Evolutionary conservation across 768 basidiomycete genomes (phyloP), one percentile per base, ranked within the genome.

Genomic region (Clitopilus hobsonii): DNA sequence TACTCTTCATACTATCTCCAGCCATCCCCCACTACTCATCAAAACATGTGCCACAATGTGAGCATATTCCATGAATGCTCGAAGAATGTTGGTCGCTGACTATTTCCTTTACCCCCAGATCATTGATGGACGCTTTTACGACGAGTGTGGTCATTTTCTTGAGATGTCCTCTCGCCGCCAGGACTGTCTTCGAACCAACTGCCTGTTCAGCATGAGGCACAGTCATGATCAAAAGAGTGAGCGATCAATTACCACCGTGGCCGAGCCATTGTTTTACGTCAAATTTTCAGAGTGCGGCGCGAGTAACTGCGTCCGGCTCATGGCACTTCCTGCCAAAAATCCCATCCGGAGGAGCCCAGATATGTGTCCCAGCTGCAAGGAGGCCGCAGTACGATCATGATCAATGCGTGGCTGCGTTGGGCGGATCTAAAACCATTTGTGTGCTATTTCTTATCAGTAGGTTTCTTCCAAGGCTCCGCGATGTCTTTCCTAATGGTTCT

Each of bases 111-210:
- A 3, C 3, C 3, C 10, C 32, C 60, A 91, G 88, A 77, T 91
- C 59, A 83, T 89, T 56, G 89, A 91, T 65, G 89, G 89, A 54
- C 83, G 87, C 60, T 88, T 76, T 68, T 81, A 89, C 71, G 81
- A 83, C 14, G 67, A 69, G 52, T 91, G 89, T 68, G 79, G 81
- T 7, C 88, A 90, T 67, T 90, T 91, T 67, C 71, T 82, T 56
- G 79, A 82, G 52, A 86, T 91, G 82, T 80, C 85, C 41, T 88
- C 88, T 18, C 79, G 75, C 54, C 68, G 78, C 49, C 81, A 87
- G 62, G 89, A 91, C 64, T 91, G 89, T 60, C 66, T 82, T 47
- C 73, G 74, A 57, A 64, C 72, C 3, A 80, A 85, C 60, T 91
- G 89, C 68, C 67, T 89, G 59, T 91, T 91, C 68, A 90, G 89